Evolutionary conservation across 805 yeast genomes (phyloP), one percentile per base, ranked within the genome.

Genomic region (Monosporozyma servazzii): DNA sequence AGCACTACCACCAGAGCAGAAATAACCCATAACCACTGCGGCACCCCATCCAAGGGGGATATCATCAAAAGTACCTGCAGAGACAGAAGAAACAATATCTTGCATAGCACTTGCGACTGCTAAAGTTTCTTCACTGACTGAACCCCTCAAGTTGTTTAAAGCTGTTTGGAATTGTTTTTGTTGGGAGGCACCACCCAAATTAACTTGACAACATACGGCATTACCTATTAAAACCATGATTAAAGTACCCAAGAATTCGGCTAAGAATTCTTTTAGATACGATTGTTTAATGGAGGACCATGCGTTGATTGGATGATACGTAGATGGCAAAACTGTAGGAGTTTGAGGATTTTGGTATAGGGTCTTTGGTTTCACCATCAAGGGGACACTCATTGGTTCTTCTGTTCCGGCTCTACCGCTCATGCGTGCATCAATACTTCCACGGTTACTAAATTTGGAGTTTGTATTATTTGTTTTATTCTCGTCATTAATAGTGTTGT

Each of bases 21-120:
- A 67, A 57, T 75, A 76, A 47, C 81, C 82, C 59, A 77, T 60
- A 58, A 75, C 74, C 39, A 75, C 79, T 0, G 78, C 82, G 37
- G 76, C 66, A 45, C 79, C 82, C 81, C 81, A 78, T n/a, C 74
- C 70, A 40, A 77, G 57, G 3, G 75, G 74, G 49, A 76, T 64
- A 18, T 72, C 67, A 45, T 71, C 71, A 51, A 69, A 73, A 48
- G 68, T 68, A 57, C 80, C 80, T 39, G 68, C 68, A 40, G 50
- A 37, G 11, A 51, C 47, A 2, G 56, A 47, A 6, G 57, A 39
- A 3, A 58, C 52, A 1, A 58, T 15, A 33, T 50, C 48, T 30
- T 51, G 49, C 37, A 58, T 31, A 15, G 60, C 25, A 20, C 20
- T 5, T 7, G 54, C 45, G 4, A 48, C 39, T 29, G 44, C 47